phyloP scores from a whole-genome alignment of 2,329 filamentous ascomycete species.

The Fusarium sp. region DNA sequence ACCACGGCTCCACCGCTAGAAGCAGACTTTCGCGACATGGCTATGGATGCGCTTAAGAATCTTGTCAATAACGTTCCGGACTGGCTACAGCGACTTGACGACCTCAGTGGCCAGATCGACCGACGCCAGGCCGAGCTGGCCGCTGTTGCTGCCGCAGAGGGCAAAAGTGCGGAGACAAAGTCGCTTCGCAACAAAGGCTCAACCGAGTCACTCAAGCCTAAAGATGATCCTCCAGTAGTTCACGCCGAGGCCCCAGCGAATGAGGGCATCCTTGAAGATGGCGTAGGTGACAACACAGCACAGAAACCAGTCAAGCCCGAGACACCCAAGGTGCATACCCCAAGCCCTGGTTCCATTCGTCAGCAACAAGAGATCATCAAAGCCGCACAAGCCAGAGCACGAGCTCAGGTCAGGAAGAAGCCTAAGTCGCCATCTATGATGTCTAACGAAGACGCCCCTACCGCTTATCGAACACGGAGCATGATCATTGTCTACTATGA shows the following conservation, averaged over 20 bases:
- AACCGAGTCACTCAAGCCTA: conserved; percentile 61
- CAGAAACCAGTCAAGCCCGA: conserved; percentile 37
- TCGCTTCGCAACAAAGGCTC: conserved; percentile 62
- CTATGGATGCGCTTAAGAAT: conserved; percentile 64
- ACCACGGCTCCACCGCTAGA: conserved; percentile 43
- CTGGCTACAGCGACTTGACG: conserved; percentile 67
- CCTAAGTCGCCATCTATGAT: conserved; percentile 61
- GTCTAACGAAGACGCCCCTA: conserved; percentile 56
- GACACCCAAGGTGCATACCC: conserved; percentile 38
- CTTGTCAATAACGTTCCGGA: conserved; percentile 65
- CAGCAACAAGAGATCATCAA: conserved; percentile 56
- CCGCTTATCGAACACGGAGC: conserved; percentile 72
- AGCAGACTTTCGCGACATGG: conserved; percentile 47
- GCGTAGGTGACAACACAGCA: not conserved
- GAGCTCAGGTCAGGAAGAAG: conserved; percentile 58
- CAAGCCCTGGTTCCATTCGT: conserved; percentile 39
- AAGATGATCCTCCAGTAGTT: conserved; percentile 48
- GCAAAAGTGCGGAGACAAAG: conserved; percentile 44
- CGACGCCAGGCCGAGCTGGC: conserved; percentile 69
- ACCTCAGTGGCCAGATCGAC: conserved; percentile 67
- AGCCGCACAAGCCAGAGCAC: conserved; percentile 51
- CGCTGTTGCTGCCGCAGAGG: conserved; percentile 48
- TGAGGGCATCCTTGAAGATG: conserved; percentile 34
- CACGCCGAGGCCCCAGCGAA: conserved; percentile 23
- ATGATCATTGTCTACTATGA: conserved; percentile 94